phyloP scores from a whole-genome alignment of 208 protist species.

The Wallacemonas rigidus region DNA sequence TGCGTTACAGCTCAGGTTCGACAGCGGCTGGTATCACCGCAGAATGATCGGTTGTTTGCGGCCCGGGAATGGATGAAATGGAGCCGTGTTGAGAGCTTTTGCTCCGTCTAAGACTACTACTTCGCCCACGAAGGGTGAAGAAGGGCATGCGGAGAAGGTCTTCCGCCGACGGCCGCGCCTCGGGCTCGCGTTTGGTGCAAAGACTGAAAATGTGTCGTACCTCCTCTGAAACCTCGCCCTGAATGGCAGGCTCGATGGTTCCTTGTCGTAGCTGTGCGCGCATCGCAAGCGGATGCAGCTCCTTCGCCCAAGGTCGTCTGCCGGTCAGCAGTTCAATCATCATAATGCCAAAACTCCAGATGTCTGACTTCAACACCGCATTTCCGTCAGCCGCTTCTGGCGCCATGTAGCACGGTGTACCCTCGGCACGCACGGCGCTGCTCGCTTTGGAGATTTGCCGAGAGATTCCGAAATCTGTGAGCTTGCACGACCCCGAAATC shows the following conservation, averaged over 20 bases:
- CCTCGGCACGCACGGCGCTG: conserved; percentile 29
- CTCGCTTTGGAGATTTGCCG: conserved; percentile 40
- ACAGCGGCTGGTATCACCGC: background rate
- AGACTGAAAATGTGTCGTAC: conserved; percentile 46
- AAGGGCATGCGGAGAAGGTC: conserved; percentile 53
- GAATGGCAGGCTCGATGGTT: conserved; percentile 33
- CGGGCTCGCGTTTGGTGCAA: conserved; percentile 44
- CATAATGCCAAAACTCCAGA: conserved; percentile 88
- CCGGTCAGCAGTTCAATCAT: conserved; percentile 65
- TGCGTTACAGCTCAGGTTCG: background rate
- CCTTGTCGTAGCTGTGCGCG: conserved; percentile 44
- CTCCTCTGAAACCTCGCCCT: conserved; percentile 29
- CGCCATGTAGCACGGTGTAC: conserved; percentile 76
- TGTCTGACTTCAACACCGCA: conserved; percentile 49
- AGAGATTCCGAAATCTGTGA: conserved; percentile 86
- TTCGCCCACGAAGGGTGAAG: conserved; percentile 24
- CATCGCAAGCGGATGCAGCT: conserved; percentile 39
- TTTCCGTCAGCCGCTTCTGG: conserved; percentile 60
- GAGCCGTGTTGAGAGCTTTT: background rate
- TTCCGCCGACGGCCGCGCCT: conserved; percentile 42
- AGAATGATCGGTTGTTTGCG: background rate
- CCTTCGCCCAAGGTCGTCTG: conserved; percentile 46
- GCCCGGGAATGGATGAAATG: background rate
- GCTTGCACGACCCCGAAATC: conserved; percentile 69
- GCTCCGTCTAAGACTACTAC: background rate